phyloP scores from a whole-genome alignment of 2,329 filamentous ascomycete genomes.

The Fusarium mangiferae region DNA sequence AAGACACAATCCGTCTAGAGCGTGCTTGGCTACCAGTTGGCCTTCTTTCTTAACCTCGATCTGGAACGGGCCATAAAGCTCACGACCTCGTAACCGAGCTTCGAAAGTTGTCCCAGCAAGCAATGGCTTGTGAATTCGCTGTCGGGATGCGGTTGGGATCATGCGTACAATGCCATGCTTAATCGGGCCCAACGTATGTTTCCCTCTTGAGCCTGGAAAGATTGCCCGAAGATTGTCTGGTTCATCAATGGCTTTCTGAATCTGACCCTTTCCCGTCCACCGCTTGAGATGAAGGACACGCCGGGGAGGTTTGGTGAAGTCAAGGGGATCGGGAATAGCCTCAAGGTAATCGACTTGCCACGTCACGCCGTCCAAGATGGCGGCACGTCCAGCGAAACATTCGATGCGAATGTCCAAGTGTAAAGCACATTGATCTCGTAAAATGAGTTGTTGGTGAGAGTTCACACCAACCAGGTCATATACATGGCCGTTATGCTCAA shows the following conservation, averaged over 20 bases:
- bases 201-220: neutral
- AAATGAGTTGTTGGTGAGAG: neutral
- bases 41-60: neutral
- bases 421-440: neutral
- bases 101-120: neutral
- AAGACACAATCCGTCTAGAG: neutral
- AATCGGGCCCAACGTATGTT: neutral
- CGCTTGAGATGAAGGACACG: neutral
- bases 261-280: neutral
- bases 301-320: neutral
- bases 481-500: neutral
- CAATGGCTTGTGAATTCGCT: neutral
- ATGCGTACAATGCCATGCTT: slow-evolving; percentile 16
- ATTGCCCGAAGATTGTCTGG: neutral
- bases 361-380: neutral
- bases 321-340: neutral
- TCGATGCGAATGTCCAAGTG: slow-evolving; percentile 1
- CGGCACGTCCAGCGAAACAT: neutral
- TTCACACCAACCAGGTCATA: neutral
- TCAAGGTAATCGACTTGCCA: slow-evolving; percentile 4
- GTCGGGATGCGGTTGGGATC: neutral
- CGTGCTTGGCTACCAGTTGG: neutral
- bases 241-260: neutral
- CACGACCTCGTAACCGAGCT: neutral
- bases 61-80: neutral